Percentiles rank a stretch among this genome's conserved stretches.
Evolutionary conservation across 345 rosid genomes (phyloP).

Genomic region (Acer negundo): DNA sequence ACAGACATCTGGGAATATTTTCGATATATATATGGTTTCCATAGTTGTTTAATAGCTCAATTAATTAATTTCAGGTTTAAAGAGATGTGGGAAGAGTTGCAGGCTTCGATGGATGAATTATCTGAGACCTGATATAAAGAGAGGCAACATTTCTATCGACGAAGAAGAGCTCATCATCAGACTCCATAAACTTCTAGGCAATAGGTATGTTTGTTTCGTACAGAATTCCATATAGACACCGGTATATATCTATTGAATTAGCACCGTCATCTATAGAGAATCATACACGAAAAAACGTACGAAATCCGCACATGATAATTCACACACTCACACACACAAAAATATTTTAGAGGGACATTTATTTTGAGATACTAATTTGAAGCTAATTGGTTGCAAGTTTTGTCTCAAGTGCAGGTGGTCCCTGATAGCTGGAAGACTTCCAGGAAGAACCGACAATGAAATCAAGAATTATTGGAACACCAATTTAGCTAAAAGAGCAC

Average conservation of each 20-base stretch:
- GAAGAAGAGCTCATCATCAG: slow-evolving; percentile 45
- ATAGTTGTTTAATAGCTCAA: too few species aligned
- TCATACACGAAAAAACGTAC: too few species aligned
- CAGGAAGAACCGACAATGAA: slow-evolving; percentile 48
- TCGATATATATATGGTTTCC: too few species aligned
- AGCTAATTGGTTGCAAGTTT: background rate
- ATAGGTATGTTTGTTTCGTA: slow-evolving; percentile 20
- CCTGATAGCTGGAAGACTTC: slow-evolving; percentile 47
- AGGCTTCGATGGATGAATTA: slow-evolving; percentile 40
- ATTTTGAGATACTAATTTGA: background rate
- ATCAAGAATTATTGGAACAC: slow-evolving; percentile 51
- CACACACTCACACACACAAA: too few species aligned
- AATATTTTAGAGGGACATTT: too few species aligned
- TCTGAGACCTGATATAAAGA: slow-evolving; percentile 35
- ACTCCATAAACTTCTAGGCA: slow-evolving; percentile 43
- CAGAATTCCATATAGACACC: too few species aligned
- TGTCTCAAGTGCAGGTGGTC: slow-evolving; percentile 33
- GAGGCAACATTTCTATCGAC: slow-evolving; percentile 33
- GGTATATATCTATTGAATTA: too few species aligned
- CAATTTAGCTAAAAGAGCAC: slow-evolving; percentile 32
- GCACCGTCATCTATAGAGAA: too few species aligned
- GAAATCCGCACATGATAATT: too few species aligned
- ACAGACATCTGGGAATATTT: too few species aligned
- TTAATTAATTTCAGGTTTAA: slow-evolving; percentile 23
- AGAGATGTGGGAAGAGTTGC: slow-evolving; percentile 41